Evolutionary conservation across 1,284 basidiomycete genomes (phyloP).

Genomic region (Tylopilus orsonianus): DNA sequence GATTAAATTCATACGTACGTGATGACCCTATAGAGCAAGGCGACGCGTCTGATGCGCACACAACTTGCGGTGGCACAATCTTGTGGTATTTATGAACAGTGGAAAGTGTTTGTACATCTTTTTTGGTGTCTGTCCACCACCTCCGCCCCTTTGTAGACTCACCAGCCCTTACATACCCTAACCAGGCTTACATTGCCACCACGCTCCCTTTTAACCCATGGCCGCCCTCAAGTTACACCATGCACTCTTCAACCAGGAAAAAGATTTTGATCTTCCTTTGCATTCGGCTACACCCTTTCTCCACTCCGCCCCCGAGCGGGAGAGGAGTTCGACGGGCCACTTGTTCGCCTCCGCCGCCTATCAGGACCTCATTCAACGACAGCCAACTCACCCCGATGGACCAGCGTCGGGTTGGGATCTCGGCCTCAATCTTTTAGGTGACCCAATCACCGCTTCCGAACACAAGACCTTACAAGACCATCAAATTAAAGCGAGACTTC

Average conservation of each 20-base stretch:
- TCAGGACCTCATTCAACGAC: slow-evolving; percentile 47
- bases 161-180: slow-evolving; percentile 16
- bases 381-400: slow-evolving; percentile 43
- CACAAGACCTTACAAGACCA: slow-evolving; percentile 40
- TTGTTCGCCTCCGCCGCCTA: slow-evolving; percentile 42
- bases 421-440: slow-evolving; percentile 42
- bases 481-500: slow-evolving; percentile 40
- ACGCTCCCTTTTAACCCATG: slow-evolving; percentile 38
- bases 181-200: slow-evolving; percentile 9
- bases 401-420: slow-evolving; percentile 37
- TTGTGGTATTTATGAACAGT: slow-evolving; percentile 17
- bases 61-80: slow-evolving; percentile 5
- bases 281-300: slow-evolving; percentile 49
- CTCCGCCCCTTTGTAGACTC: slow-evolving; percentile 8
- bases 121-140: slow-evolving; percentile 11
- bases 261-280: slow-evolving; percentile 40
- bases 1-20: background rate
- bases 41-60: slow-evolving; percentile 3
- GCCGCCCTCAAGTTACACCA: slow-evolving; percentile 58
- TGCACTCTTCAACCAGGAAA: slow-evolving; percentile 46
- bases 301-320: slow-evolving; percentile 47
- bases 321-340: slow-evolving; percentile 46
- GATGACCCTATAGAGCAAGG: slow-evolving; percentile 9
- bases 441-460: slow-evolving; percentile 41
- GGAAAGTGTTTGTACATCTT: slow-evolving; percentile 17